These are phyloP conservation scores for Venturia nashicola DNA, from an alignment of 2,329 filamentous ascomycete species.

Conservation along the genomic window DNA sequence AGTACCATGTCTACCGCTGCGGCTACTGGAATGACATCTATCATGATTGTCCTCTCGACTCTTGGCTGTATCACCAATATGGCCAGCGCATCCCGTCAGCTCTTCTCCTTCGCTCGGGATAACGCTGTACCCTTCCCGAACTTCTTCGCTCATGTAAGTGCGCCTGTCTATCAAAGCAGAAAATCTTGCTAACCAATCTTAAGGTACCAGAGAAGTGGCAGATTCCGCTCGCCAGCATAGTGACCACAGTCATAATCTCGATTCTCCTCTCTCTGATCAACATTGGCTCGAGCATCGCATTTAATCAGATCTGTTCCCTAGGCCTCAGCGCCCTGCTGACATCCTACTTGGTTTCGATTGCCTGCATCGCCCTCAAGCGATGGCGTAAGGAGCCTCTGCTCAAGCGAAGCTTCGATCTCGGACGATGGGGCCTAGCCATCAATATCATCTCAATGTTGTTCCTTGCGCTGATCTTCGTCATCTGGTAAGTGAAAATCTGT, in stretches of 20 bases:
- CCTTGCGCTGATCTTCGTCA: slow-evolving; percentile 10
- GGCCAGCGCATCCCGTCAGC: slow-evolving; percentile 21
- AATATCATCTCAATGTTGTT: slow-evolving; percentile 27
- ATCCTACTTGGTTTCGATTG: slow-evolving; percentile 29
- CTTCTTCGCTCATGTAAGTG: neutral
- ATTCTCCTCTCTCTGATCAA: slow-evolving; percentile 22
- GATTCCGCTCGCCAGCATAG: slow-evolving; percentile 21
- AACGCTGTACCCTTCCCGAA: slow-evolving; percentile 19
- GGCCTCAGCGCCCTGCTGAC: slow-evolving; percentile 26
- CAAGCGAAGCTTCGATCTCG: slow-evolving; percentile 26
- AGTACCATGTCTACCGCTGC: slow-evolving; percentile 10
- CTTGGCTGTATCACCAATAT: slow-evolving; percentile 18
- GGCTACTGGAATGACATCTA: slow-evolving; percentile 17
- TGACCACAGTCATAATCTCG: slow-evolving; percentile 19
- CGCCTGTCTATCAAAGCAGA: slow-evolving; percentile 9
- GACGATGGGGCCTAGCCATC: slow-evolving; percentile 24
- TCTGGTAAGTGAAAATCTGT: neutral
- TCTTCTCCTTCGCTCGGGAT: slow-evolving; percentile 25
- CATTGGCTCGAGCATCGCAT: slow-evolving; percentile 23
- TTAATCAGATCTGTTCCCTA: slow-evolving; percentile 25
- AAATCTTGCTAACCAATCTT: slow-evolving; percentile 5
- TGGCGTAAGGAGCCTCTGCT: slow-evolving; percentile 25
- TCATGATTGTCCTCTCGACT: slow-evolving; percentile 18
- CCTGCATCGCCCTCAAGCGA: slow-evolving; percentile 27
- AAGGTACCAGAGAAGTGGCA: slow-evolving; percentile 19